These are phyloP conservation scores for Fusarium sp. DNA, from an alignment of 2,329 filamentous ascomycete species.

Conservation along the genomic window DNA sequence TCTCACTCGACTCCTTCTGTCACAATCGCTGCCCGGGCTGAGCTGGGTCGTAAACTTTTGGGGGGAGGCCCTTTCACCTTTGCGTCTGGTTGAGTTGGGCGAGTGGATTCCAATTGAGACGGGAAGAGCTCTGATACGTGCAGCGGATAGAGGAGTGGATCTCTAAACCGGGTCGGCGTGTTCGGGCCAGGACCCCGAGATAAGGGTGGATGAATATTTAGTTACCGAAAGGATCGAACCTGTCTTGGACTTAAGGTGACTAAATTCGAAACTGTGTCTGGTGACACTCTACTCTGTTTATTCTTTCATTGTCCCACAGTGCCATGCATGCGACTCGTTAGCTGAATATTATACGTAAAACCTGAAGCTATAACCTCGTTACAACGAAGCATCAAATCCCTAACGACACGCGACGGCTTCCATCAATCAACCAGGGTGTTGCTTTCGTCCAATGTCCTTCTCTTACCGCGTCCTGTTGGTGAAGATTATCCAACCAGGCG, in stretches of 20 bases:
- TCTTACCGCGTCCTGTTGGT: conserved; percentile 8
- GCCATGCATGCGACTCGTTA: not conserved
- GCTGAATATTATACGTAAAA: conserved; percentile 1
- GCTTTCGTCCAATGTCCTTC: conserved; percentile 13
- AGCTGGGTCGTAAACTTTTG: conserved; percentile 27
- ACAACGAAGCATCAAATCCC: conserved; percentile 20
- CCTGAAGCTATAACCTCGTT: conserved; percentile 12
- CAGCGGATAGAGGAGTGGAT: not conserved
- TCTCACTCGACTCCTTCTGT: conserved; percentile 32
- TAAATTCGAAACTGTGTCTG: too few relatives aligned
- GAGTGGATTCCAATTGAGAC: conserved; percentile 19
- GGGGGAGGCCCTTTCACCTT: conserved; percentile 33
- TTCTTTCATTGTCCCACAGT: not conserved
- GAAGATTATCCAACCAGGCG: not conserved
- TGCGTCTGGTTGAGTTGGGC: conserved; percentile 22
- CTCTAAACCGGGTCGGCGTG: conserved; percentile 6
- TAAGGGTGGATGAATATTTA: conserved; percentile 21
- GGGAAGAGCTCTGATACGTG: conserved; percentile 25
- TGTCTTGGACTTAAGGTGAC: not conserved
- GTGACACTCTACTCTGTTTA: not conserved
- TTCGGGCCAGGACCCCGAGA: conserved; percentile 31
- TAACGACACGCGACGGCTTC: conserved; percentile 40
- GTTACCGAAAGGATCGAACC: not conserved
- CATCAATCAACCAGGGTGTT: conserved; percentile 30
- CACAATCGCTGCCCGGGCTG: conserved; percentile 17